These are phyloP conservation scores for Plenodomus tracheiphilus DNA, from an alignment of 2,329 filamentous ascomycete species.

Conservation along the genomic window DNA sequence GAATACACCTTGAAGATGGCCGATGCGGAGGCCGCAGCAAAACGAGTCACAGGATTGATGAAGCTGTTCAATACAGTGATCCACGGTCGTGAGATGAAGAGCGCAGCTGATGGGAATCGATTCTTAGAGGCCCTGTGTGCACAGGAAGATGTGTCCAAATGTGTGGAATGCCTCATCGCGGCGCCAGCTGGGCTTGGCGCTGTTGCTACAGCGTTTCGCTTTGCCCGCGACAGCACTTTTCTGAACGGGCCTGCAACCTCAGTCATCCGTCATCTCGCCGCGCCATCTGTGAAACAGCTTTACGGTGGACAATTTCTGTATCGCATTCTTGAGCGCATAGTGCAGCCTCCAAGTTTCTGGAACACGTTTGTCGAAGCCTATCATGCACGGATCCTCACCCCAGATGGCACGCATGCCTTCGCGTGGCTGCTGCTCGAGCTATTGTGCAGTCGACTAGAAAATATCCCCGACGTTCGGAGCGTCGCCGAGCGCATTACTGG, in stretches of 20 bases:
- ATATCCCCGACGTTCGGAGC: conserved; percentile 28
- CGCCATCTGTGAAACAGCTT: conserved; percentile 53
- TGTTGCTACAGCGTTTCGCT: conserved; percentile 49
- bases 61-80: conserved; percentile 49
- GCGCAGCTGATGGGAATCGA: conserved; percentile 45
- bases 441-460: conserved; percentile 42
- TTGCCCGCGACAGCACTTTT: conserved; percentile 50
- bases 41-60: conserved; percentile 35
- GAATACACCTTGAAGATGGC: conserved; percentile 13
- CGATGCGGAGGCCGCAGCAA: conserved; percentile 21
- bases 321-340: conserved; percentile 51
- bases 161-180: conserved; percentile 42
- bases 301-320: conserved; percentile 56
- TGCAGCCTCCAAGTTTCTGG: conserved; percentile 61
- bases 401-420: conserved; percentile 34
- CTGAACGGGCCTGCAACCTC: conserved; percentile 46
- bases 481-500: conserved; percentile 27
- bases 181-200: conserved; percentile 30
- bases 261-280: conserved; percentile 45
- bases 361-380: conserved; percentile 47
- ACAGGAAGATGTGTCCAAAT: conserved; percentile 47
- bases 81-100: conserved; percentile 45
- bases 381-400: conserved; percentile 23
- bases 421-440: conserved; percentile 53
- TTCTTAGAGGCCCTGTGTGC: conserved; percentile 55